Evolutionary conservation across 352 stramenopile species (phyloP), one percentile per base, ranked within the genome.

Genomic region (Thraustotheca clavata): DNA sequence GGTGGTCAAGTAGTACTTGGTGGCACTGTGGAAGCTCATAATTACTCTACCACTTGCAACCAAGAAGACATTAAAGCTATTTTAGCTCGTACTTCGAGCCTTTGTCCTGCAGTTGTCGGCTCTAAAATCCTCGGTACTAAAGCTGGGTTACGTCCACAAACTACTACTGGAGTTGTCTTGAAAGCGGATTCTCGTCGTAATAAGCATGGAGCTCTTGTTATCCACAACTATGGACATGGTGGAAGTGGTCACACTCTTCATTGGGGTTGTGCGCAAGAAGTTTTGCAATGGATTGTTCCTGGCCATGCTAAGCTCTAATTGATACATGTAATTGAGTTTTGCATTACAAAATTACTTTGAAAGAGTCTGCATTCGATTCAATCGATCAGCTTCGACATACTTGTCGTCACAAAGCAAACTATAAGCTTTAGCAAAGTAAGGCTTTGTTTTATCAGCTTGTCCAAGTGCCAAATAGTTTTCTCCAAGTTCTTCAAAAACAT

Each of bases 151-250:
- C 75, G 80, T 38, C 80, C 80, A 1, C 59, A 69, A 2, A 74
- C 76, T 12, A 41, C 67, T 6, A 61, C 69, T 24, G 74, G 78
- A 8, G 72, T 86, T 40, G 75, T 76, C 1, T 68, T 89, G 2
- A 74, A 83, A 33, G 48, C 77, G n/a, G 72, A 86, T 2, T 22
- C 74, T 2, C 57, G 49, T 8, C 73, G 60, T 49, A 78, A 69
- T 2, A 60, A 34, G 6, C 46, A 41, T 9, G 77, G 80, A 5
- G 77, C 80, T 0, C 0, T 79, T 4, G 67, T 87, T 33, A 81
- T 89, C 69, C 77, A 89, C 71, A 89, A 87, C 70, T 89, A 89
- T 33, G 80, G 71, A 4, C 80, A 89, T 34, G 76, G 62, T 8
- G 80, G 80, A 35, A 87, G 76, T 26, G 80, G 80, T 29, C 80